Percentiles rank a stretch among this genome's conserved stretches.
Evolutionary conservation across 2,329 filamentous ascomycete species (phyloP).

Genomic region (Ophiosphaerella herpotricha): DNA sequence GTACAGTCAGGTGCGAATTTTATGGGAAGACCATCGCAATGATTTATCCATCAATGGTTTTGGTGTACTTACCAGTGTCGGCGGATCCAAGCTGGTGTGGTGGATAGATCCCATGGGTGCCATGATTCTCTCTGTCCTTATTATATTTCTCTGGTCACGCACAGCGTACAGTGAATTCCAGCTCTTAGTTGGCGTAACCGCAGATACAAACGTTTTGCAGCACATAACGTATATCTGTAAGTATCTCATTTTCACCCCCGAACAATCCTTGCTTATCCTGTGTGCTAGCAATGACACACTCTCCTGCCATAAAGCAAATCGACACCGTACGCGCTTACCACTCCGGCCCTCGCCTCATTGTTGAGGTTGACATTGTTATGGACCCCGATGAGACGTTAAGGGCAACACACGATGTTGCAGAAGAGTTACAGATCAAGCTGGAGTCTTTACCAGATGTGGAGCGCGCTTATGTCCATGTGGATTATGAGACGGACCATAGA

Average conservation of each 20-base stretch:
- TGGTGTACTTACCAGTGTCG: constrained; percentile 88
- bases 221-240: constrained; percentile 91
- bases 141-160: constrained; percentile 78
- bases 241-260: constrained; percentile 22
- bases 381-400: constrained; percentile 71
- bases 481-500: constrained; percentile 95
- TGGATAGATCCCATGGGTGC: constrained; percentile 95
- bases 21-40: constrained; percentile 97
- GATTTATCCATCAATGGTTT: constrained; percentile 97
- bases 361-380: constrained; percentile 97
- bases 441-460: constrained; percentile 92
- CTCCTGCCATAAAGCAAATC: constrained; percentile 75
- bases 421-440: constrained; percentile 90
- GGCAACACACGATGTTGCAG: constrained; percentile 88
- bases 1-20: constrained; percentile 87
- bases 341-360: constrained; percentile 83
- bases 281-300: constrained; percentile 75
- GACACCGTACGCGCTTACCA: constrained; percentile 96
- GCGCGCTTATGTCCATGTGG: constrained; percentile 93
- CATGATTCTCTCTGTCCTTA: constrained; percentile 77
- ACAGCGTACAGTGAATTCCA: constrained; percentile 91
- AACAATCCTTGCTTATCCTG: neutral
- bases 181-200: constrained; percentile 85
- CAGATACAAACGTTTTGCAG: constrained; percentile 83
- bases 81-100: constrained; percentile 85